These are phyloP conservation scores for Anisodus tanguticus DNA, from an alignment of 257 asterid genomes.

Conservation along the genomic window DNA sequence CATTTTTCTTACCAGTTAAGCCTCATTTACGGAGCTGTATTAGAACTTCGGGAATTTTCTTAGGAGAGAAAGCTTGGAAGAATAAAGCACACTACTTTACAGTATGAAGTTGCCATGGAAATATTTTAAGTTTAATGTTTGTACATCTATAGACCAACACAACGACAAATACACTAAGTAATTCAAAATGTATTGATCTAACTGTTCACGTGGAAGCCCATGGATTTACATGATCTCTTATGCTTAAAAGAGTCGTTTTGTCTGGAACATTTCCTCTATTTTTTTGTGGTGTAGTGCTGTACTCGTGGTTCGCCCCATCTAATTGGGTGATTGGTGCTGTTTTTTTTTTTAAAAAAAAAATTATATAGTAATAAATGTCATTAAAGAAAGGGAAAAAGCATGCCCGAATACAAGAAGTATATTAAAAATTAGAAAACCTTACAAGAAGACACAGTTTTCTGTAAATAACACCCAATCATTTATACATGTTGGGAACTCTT, in stretches of 20 bases:
- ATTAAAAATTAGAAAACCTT: too few species aligned
- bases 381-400: too few species aligned
- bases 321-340: neutral
- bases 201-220: neutral
- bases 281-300: neutral
- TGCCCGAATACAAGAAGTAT: too few species aligned
- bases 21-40: neutral
- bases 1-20: constrained; percentile 8
- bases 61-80: neutral
- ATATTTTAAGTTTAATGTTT: neutral
- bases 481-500: too few species aligned
- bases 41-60: neutral
- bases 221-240: constrained; percentile 10
- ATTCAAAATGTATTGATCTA: constrained; percentile 3
- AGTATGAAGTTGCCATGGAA: neutral
- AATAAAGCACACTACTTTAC: neutral
- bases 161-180: neutral
- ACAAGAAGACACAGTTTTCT: too few species aligned
- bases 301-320: neutral
- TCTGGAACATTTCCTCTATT: neutral
- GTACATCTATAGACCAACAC: neutral
- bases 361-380: too few species aligned
- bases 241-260: neutral
- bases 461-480: too few species aligned
- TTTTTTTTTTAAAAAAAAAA: too few species aligned